These are phyloP conservation scores for Saccharomycopsis microspora DNA, from an alignment of 805 yeast genomes.

Conservation along the genomic window DNA sequence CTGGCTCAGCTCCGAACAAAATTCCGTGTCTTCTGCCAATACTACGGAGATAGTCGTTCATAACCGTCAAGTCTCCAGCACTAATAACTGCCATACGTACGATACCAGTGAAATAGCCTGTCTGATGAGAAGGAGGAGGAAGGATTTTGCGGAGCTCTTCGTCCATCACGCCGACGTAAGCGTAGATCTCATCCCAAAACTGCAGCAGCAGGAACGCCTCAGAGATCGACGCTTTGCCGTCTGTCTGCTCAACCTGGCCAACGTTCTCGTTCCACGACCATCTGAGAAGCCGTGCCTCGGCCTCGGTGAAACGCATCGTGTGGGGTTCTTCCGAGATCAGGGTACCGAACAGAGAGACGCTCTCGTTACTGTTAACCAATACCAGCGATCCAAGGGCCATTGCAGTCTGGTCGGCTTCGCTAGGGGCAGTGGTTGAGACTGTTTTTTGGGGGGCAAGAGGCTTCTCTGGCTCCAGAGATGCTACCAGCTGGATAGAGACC, in stretches of 20 bases:
- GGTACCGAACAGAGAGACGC: background rate
- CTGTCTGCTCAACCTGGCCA: background rate
- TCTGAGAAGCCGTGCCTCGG: slow-evolving; percentile 11
- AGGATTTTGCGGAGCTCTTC: slow-evolving; percentile 11
- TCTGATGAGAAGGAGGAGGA: slow-evolving; percentile 16
- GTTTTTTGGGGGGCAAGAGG: background rate
- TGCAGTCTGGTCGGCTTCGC: background rate
- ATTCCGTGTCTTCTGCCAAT: slow-evolving; percentile 18
- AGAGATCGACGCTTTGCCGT: slow-evolving; percentile 5
- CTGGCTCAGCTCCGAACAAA: slow-evolving; percentile 17
- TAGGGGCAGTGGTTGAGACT: background rate
- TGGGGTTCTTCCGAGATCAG: background rate
- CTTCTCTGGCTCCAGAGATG: background rate
- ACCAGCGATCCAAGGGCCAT: slow-evolving; percentile 4
- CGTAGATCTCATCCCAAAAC: slow-evolving; percentile 16
- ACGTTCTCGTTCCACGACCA: slow-evolving; percentile 16
- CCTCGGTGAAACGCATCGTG: slow-evolving; percentile 9
- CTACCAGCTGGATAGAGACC: slow-evolving; percentile 4
- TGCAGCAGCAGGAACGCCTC: slow-evolving; percentile 13
- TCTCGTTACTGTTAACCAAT: background rate
- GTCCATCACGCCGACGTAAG: slow-evolving; percentile 9
- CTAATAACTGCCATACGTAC: slow-evolving; percentile 16
- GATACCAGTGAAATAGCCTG: slow-evolving; percentile 16
- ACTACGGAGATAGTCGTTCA: slow-evolving; percentile 15
- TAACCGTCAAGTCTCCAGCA: slow-evolving; percentile 11